Evolutionary conservation across 306 rosid species (phyloP), one percentile per base, ranked within the genome.

Genomic region (Hippophae gyantsensis): DNA sequence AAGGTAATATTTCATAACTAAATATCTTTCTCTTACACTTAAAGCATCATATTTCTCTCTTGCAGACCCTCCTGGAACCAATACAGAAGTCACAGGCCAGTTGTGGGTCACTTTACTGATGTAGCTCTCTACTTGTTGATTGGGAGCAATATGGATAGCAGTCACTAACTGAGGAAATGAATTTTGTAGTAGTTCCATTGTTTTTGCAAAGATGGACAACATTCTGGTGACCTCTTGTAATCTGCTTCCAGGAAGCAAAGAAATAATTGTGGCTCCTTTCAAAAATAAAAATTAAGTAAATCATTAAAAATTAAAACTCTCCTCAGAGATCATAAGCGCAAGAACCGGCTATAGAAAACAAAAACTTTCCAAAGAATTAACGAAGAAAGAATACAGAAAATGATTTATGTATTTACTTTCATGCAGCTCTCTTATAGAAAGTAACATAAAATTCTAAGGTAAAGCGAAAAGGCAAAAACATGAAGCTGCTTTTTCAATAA

Each of bases 181-280:
- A 11, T 67, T 83, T 72, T 76, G 75, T 52, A 92, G 67, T 18
- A 82, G 67, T 67, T 64, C 81, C 79, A 87, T 26, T 5, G 96
- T 62, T 43, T 76, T 74, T 64, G 79, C 60, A 12, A 74, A 92
- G 74, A 92, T 76, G 44, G 93, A 76, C 64, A 83, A 81, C 96
- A 92, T 87, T 77, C 84, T 82, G 18, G 72, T 76, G 73, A 87
- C 93, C 75, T 92, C 98, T 74, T 87, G 96, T 57, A 81, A 67
- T 79, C 98, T 87, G 77, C 96, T 92, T 78, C 96, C 98, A 64
- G 98, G 98, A 85, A 87, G 96, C 83, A 92, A 72, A 74, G 89
- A 87, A 62, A 92, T 72, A 65, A 83, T 72, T 52, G 83, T 79
- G 52, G 93, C 83, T 62, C 86, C 98, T 90, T 72, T 57, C 38